Evolutionary conservation across 257 asterid genomes (phyloP).

Genomic region (Lithospermum erythrorhizon): DNA sequence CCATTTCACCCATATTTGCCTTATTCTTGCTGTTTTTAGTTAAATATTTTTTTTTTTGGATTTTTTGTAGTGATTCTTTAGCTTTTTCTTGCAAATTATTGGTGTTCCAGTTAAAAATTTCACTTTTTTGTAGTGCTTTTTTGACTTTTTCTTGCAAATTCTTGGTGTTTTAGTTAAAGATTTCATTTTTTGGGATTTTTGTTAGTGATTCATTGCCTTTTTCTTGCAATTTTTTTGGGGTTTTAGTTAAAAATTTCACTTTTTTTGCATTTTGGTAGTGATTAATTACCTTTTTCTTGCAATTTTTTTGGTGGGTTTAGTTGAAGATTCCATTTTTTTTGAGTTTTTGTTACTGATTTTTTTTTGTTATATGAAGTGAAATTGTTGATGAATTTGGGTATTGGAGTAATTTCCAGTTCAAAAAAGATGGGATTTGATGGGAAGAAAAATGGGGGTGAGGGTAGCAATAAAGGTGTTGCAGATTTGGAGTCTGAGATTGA

Average conservation of each 20-base stretch:
- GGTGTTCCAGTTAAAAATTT: too few species aligned
- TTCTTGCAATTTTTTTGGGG: too few species aligned
- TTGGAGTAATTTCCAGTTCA: slow-evolving; percentile 62
- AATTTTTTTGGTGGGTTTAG: too few species aligned
- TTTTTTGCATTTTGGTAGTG: not conserved
- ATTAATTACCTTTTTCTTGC: too few species aligned
- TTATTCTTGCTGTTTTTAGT: too few species aligned
- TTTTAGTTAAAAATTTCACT: not conserved
- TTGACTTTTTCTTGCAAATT: too few species aligned
- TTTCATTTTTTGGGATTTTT: too few species aligned
- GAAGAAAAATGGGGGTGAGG: slow-evolving; percentile 13
- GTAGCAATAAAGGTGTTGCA: slow-evolving; percentile 5
- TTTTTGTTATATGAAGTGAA: slow-evolving; percentile 10
- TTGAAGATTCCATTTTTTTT: too few species aligned
- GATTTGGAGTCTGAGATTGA: slow-evolving; percentile 41
- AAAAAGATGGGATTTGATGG: slow-evolving; percentile 71
- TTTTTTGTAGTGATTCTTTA: slow-evolving; percentile 39
- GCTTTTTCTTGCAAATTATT: too few species aligned
- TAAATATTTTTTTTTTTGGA: slow-evolving; percentile 40
- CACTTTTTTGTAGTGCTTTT: too few species aligned
- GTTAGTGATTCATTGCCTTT: too few species aligned
- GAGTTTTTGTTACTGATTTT: not conserved
- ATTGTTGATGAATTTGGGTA: slow-evolving; percentile 59
- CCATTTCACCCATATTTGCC: not conserved
- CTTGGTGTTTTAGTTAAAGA: too few species aligned